Conservation (phyloP, 106 monocot genomes). For the Allium fistulosum region DNA sequence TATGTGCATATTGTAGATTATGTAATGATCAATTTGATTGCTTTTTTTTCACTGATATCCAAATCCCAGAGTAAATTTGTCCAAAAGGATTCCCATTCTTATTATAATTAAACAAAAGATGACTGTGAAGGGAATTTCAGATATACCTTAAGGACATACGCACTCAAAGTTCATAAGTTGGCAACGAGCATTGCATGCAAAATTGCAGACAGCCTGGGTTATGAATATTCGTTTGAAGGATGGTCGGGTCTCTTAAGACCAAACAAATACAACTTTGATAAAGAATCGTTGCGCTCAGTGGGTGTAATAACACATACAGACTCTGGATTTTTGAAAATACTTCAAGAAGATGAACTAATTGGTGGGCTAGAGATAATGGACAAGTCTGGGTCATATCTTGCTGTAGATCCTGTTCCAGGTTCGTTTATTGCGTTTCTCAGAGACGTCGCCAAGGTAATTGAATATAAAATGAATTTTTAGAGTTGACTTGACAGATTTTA, state of each 20-base stretch:
- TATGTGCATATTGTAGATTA: too few relatives aligned
- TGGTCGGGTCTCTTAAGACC: constrained; percentile 44
- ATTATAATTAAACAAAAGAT: too few relatives aligned
- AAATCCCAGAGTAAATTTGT: too few relatives aligned
- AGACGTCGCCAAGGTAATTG: constrained; percentile 39
- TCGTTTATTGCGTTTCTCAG: constrained; percentile 45
- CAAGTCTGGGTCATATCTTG: constrained; percentile 13
- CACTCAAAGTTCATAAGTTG: constrained; percentile 23
- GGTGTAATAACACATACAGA: constrained; percentile 53
- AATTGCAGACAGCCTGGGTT: constrained; percentile 32
- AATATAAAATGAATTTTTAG: too few relatives aligned
- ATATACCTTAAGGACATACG: constrained; percentile 29
- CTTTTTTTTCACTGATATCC: too few relatives aligned
- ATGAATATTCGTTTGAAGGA: constrained; percentile 21
- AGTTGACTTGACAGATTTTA: too few relatives aligned
- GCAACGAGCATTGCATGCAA: constrained; percentile 23
- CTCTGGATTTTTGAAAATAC: constrained; percentile 41
- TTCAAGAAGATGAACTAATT: constrained; percentile 51
- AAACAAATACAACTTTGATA: constrained; percentile 44
- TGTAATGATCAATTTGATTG: too few relatives aligned
- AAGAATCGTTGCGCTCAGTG: constrained; percentile 30
- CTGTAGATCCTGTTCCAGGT: constrained; percentile 48
- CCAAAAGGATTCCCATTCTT: too few relatives aligned
- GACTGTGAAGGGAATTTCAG: constrained; percentile 9
- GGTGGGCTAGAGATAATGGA: constrained; percentile 61